Conservation (phyloP, 768 basidiomycete genomes). For the Trametes cingulata region DNA sequence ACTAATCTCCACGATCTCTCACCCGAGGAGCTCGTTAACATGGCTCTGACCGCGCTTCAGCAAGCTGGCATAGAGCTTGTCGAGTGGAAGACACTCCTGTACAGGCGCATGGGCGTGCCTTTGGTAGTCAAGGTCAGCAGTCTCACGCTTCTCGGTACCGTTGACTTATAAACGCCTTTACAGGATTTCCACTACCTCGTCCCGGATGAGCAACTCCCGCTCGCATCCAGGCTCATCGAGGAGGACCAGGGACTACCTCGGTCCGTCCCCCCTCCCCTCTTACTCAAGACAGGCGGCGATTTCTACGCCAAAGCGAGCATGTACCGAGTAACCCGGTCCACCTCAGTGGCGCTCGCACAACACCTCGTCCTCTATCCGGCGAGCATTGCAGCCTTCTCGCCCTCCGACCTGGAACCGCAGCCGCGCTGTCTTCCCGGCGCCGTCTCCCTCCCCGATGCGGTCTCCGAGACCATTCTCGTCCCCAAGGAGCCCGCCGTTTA, state of each 20-base stretch:
- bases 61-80: constrained; percentile 10
- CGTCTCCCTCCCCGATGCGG: neutral
- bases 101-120: constrained; percentile 18
- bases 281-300: constrained; percentile 10
- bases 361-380: constrained; percentile 13
- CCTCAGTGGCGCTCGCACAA: constrained; percentile 9
- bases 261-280: constrained; percentile 1
- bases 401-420: neutral
- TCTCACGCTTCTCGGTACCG: too few species aligned
- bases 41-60: constrained; percentile 7
- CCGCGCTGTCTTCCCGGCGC: too few species aligned
- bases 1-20: constrained; percentile 1
- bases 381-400: neutral
- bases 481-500: constrained; percentile 35
- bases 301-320: constrained; percentile 11
- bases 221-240: constrained; percentile 1
- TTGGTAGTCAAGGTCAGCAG: constrained; percentile 10
- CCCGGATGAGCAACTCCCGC: constrained; percentile 10
- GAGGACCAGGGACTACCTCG: neutral
- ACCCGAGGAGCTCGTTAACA: constrained; percentile 16
- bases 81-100: constrained; percentile 16
- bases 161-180: neutral
- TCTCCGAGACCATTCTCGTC: constrained; percentile 24
- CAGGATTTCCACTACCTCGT: constrained; percentile 17
- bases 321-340: constrained; percentile 7